Conservation (phyloP, 306 rosid genomes). For the Sophora flavescens region DNA sequence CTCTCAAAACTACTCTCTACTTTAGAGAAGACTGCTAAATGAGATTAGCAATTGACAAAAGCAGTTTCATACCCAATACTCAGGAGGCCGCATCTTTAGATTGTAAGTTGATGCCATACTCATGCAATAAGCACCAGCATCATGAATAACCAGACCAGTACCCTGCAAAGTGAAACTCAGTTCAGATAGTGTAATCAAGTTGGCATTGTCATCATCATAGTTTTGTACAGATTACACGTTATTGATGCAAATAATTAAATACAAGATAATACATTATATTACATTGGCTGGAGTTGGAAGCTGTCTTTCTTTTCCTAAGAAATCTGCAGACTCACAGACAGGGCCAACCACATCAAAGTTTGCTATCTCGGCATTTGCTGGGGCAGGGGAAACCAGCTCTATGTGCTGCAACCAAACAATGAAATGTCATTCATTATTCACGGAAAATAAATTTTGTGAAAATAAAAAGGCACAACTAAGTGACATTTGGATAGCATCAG, state of each 20-base stretch:
- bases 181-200: slow-evolving; percentile 30
- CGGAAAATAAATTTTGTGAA: neutral
- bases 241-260: slow-evolving; percentile 11
- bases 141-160: slow-evolving; percentile 93
- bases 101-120: slow-evolving; percentile 99
- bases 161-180: slow-evolving; percentile 64
- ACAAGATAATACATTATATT: slow-evolving; percentile 30
- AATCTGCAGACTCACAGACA: slow-evolving; percentile 68
- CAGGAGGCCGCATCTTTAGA: slow-evolving; percentile 97
- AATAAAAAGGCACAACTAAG: neutral
- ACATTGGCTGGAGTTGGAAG: slow-evolving; percentile 63
- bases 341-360: slow-evolving; percentile 64
- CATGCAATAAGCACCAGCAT: slow-evolving; percentile 99
- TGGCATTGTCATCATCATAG: neutral
- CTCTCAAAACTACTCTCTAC: neutral
- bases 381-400: slow-evolving; percentile 86
- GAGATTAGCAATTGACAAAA: slow-evolving; percentile 12
- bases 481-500: neutral
- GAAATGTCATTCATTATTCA: slow-evolving; percentile 18
- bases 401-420: slow-evolving; percentile 75
- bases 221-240: neutral
- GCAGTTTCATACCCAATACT: slow-evolving; percentile 77
- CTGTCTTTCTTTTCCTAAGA: slow-evolving; percentile 61
- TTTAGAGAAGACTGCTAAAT: neutral
- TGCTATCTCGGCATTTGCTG: slow-evolving; percentile 54